Percentiles rank a stretch among this genome's conserved stretches.
Evolutionary conservation across 208 protist genomes (phyloP).

Genomic region (Phytomonas sp.): DNA sequence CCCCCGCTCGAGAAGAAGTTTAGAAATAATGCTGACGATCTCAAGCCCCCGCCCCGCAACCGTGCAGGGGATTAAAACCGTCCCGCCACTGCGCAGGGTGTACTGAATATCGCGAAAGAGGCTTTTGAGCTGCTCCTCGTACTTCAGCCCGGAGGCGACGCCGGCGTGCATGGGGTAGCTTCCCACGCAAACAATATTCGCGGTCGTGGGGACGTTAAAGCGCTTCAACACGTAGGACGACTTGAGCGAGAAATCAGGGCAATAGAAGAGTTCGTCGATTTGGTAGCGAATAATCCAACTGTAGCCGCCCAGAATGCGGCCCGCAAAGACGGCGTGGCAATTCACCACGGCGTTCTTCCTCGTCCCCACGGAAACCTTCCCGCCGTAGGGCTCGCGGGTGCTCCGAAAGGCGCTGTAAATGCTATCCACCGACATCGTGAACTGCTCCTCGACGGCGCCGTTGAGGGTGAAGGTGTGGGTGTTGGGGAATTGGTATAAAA

Average conservation of each 20-base stretch:
- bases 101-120: slow-evolving; percentile 75
- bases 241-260: slow-evolving; percentile 74
- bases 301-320: slow-evolving; percentile 70
- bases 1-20: slow-evolving; percentile 63
- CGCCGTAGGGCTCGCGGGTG: slow-evolving; percentile 66
- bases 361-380: slow-evolving; percentile 41
- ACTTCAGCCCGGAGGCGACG: slow-evolving; percentile 8
- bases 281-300: slow-evolving; percentile 81
- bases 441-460: slow-evolving; percentile 15
- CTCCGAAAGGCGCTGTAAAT: slow-evolving; percentile 83
- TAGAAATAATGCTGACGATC: slow-evolving; percentile 59
- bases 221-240: slow-evolving; percentile 66
- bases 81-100: slow-evolving; percentile 75
- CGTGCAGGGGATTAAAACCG: slow-evolving; percentile 78
- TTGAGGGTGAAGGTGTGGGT: slow-evolving; percentile 26
- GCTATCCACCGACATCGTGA: slow-evolving; percentile 67
- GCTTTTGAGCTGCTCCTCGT: slow-evolving; percentile 60
- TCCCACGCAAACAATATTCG: slow-evolving; percentile 64
- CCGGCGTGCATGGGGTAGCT: slow-evolving; percentile 29
- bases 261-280: slow-evolving; percentile 87
- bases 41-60: slow-evolving; percentile 68
- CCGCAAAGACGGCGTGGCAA: slow-evolving; percentile 54
- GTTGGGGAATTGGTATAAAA: slow-evolving; percentile 78
- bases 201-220: slow-evolving; percentile 57
- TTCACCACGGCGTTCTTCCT: slow-evolving; percentile 52